A percentile compares a stretch with the other conserved stretches of the same genome.
Evolutionary conservation across 306 rosid genomes (phyloP).

Genomic region (Sicyos edulis): DNA sequence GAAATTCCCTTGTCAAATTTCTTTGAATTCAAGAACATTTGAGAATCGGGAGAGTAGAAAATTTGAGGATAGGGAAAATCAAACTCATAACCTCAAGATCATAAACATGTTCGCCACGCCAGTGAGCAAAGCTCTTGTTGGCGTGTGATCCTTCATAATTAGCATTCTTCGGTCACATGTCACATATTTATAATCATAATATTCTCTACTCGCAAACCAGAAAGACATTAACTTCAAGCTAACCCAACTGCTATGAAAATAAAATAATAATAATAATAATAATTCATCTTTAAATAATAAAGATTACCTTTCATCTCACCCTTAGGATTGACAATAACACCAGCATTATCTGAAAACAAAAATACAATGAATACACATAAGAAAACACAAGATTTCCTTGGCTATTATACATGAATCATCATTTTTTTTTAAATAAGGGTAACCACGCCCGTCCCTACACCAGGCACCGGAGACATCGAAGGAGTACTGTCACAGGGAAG

Average conservation of each 20-base stretch:
- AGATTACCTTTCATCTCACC: conserved; percentile 83
- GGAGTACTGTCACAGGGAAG: no score
- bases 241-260: neutral
- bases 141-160: neutral
- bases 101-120: no score
- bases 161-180: neutral
- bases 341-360: conserved; percentile 66
- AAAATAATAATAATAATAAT: neutral
- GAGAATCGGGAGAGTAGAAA: no score
- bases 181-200: neutral
- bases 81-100: no score
- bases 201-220: neutral
- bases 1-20: neutral
- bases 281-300: neutral
- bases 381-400: conserved; percentile 2
- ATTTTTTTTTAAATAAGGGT: no score
- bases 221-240: conserved; percentile 46
- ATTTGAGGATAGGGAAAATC: no score
- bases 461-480: no score
- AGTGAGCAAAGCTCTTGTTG: no score
- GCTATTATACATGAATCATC: no score
- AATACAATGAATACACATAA: neutral
- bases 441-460: no score
- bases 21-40: no score
- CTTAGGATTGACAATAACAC: conserved; percentile 86